A percentile compares a stretch with the other conserved stretches of the same genome.
phyloP scores from a whole-genome alignment of 306 rosid species.

The Rosa chinensis region DNA sequence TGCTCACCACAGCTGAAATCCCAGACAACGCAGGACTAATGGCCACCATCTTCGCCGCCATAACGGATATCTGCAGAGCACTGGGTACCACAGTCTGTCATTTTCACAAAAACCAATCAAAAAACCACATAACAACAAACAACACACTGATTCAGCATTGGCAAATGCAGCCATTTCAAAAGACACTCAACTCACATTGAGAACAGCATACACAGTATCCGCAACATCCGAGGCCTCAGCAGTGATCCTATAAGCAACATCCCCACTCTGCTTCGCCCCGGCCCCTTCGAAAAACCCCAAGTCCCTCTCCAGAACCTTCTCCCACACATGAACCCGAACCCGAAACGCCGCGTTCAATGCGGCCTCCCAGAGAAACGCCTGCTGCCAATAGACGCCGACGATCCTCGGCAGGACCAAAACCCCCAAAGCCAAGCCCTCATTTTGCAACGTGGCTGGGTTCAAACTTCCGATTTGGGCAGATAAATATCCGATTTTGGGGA shows the following conservation, averaged over 20 bases:
- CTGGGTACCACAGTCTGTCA: constrained; percentile 83
- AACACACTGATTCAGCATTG: neutral
- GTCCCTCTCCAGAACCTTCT: constrained; percentile 59
- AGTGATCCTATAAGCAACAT: constrained; percentile 73
- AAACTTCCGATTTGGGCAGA: constrained; percentile 31
- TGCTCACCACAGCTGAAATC: constrained; percentile 73
- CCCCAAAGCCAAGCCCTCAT: constrained; percentile 45
- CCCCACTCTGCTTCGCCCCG: constrained; percentile 54
- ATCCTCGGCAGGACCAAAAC: constrained; percentile 49
- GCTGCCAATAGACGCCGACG: constrained; percentile 63
- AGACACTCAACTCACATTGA: constrained; percentile 57
- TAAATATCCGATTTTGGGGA: constrained; percentile 42
- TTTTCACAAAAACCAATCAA: neutral
- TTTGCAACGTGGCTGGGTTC: constrained; percentile 22
- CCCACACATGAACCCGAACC: constrained; percentile 57
- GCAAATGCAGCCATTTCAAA: neutral
- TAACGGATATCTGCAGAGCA: constrained; percentile 69
- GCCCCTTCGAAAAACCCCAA: constrained; percentile 53
- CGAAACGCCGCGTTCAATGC: constrained; percentile 56
- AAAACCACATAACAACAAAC: constrained; percentile 8
- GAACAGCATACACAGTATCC: constrained; percentile 57
- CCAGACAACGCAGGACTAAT: constrained; percentile 73
- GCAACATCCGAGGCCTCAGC: constrained; percentile 86
- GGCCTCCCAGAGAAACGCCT: constrained; percentile 82
- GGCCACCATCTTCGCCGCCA: constrained; percentile 69